Conservation (phyloP, 2,329 filamentous ascomycete genomes). For the Paraconiothyrium sp. region DNA sequence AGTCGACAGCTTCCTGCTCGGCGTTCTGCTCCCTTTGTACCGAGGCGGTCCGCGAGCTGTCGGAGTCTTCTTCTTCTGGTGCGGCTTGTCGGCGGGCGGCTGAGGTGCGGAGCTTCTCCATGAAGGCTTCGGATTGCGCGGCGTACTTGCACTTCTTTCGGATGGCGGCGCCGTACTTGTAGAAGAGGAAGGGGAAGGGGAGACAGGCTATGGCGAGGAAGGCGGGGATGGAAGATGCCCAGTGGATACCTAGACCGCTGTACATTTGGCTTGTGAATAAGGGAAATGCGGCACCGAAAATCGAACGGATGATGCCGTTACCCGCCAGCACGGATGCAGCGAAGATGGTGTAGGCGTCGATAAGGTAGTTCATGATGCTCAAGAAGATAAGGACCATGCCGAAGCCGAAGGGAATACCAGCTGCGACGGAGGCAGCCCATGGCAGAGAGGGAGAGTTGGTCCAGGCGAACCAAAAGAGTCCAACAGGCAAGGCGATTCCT, state of each 20-base stretch:
- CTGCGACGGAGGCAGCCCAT: constrained; percentile 65
- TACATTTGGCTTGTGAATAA: constrained; percentile 62
- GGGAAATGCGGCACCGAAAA: constrained; percentile 81
- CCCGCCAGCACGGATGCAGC: constrained; percentile 79
- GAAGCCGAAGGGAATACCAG: constrained; percentile 64
- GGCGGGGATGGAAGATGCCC: constrained; percentile 77
- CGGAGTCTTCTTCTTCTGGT: constrained; percentile 24
- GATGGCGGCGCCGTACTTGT: constrained; percentile 73
- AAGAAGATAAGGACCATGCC: constrained; percentile 74
- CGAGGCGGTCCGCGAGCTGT: constrained; percentile 38
- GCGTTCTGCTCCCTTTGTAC: constrained; percentile 44
- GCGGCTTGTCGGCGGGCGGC: constrained; percentile 27
- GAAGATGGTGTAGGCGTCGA: constrained; percentile 71
- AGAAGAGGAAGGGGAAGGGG: constrained; percentile 80
- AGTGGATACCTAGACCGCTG: constrained; percentile 68
- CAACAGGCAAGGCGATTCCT: constrained; percentile 66
- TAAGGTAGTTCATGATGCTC: constrained; percentile 54
- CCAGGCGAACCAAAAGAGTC: constrained; percentile 56
- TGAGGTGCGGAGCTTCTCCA: constrained; percentile 57
- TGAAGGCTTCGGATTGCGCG: constrained; percentile 70
- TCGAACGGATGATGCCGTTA: constrained; percentile 80
- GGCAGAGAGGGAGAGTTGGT: constrained; percentile 61
- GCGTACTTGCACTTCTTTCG: constrained; percentile 75
- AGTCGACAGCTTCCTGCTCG: constrained; percentile 28
- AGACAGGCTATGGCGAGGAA: constrained; percentile 77